These are phyloP conservation scores for Akanthomyces muscarius DNA, from an alignment of 2,329 filamentous ascomycete species.

Conservation along the genomic window DNA sequence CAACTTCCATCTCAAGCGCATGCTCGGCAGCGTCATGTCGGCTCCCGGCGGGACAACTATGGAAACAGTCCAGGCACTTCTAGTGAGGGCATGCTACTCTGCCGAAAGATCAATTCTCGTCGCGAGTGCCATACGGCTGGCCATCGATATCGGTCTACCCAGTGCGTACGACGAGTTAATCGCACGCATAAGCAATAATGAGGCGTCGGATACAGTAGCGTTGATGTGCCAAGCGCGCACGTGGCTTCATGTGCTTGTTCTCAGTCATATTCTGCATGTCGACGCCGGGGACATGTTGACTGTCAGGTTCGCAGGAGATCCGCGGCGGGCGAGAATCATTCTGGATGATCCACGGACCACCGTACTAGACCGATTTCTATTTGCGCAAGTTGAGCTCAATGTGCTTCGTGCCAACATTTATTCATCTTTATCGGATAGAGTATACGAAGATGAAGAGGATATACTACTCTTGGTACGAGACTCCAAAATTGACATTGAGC, in stretches of 20 bases:
- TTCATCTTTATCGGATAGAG: slow-evolving; percentile 28
- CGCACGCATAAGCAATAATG: slow-evolving; percentile 16
- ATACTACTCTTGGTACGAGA: slow-evolving; percentile 39
- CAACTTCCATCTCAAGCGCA: slow-evolving; percentile 39
- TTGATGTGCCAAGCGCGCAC: slow-evolving; percentile 42
- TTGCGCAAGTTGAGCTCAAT: slow-evolving; percentile 47
- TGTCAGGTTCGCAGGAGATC: slow-evolving; percentile 37
- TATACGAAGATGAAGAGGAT: slow-evolving; percentile 30
- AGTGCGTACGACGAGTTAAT: slow-evolving; percentile 38
- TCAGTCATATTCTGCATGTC: slow-evolving; percentile 47
- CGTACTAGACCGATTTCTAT: slow-evolving; percentile 45
- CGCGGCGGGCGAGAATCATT: slow-evolving; percentile 42
- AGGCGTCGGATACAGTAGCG: background rate
- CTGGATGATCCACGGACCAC: slow-evolving; percentile 41
- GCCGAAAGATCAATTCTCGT: slow-evolving; percentile 48
- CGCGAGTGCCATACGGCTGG: slow-evolving; percentile 48
- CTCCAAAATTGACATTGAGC: slow-evolving; percentile 43
- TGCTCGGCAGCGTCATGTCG: slow-evolving; percentile 37
- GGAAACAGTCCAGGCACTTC: slow-evolving; percentile 49
- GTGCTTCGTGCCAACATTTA: slow-evolving; percentile 33
- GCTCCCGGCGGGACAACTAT: slow-evolving; percentile 30
- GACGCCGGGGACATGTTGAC: slow-evolving; percentile 31
- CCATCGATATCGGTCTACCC: slow-evolving; percentile 44
- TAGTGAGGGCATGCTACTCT: slow-evolving; percentile 49
- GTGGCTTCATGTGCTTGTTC: slow-evolving; percentile 50